Evolutionary conservation across 257 asterid genomes (phyloP), one percentile per base, ranked within the genome.

Genomic region (Cruciata laevipes): DNA sequence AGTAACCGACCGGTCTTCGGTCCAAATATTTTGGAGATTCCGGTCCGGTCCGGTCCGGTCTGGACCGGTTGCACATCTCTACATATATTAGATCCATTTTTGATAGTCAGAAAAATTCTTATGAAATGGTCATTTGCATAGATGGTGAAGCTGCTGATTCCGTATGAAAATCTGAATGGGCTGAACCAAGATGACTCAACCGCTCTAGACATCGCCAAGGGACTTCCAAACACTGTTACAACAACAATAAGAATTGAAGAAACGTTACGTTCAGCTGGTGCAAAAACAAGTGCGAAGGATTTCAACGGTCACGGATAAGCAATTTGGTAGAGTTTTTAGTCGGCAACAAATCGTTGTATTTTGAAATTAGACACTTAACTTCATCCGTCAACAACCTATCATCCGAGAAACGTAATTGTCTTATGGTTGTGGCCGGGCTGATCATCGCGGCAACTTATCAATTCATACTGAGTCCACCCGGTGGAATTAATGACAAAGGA

Each of bases 401-500:
- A 16, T 13, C 18, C 3, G 66, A 53, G 1, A 20, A 3, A 18
- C 24, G 69, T n/a, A 73, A 51, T 51, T 27, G 31, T 0, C 23
- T 61, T 42, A 40, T 73, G n/a, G 65, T 73, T 32, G 73, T 53
- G 31, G 59, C 66, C 27, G 77, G n/a, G n/a, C n/a, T n/a, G n/a
- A n/a, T n/a, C n/a, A n/a, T n/a, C n/a, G n/a, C n/a, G n/a, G n/a
- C n/a, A n/a, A n/a, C n/a, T n/a, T n/a, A n/a, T n/a, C n/a, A n/a
- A n/a, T n/a, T n/a, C n/a, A n/a, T n/a, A n/a, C n/a, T n/a, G n/a
- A n/a, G n/a, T n/a, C n/a, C n/a, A n/a, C n/a, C n/a, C n/a, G n/a
- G n/a, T n/a, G n/a, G n/a, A n/a, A n/a, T n/a, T n/a, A n/a, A n/a
- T n/a, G n/a, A n/a, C n/a, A n/a, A n/a, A n/a, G n/a, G n/a, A n/a